Percentiles rank a stretch among this genome's conserved stretches.
Conservation (phyloP, 1,284 basidiomycete species). For the Lentinula novae-zelandiae region DNA sequence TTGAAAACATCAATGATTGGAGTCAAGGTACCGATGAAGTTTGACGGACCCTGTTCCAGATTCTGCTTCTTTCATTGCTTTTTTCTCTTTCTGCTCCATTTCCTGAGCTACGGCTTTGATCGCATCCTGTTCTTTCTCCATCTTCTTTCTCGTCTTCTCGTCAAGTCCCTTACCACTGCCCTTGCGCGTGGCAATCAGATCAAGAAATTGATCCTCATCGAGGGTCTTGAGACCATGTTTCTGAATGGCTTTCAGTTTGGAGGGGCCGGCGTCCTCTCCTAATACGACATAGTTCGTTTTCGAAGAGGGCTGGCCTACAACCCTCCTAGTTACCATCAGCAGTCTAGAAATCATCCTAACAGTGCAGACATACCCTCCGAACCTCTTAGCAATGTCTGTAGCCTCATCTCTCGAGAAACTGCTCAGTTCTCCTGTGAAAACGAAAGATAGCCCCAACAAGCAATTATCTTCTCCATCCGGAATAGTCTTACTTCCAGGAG, state of each 20-base stretch:
- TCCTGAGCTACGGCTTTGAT: constrained; percentile 73
- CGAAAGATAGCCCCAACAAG: constrained; percentile 85
- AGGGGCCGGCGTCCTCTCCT: constrained; percentile 84
- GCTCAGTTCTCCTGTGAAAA: constrained; percentile 92
- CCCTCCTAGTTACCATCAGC: constrained; percentile 51
- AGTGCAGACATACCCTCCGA: constrained; percentile 67
- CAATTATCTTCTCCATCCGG: constrained; percentile 80
- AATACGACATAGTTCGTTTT: constrained; percentile 91
- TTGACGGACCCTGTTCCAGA: background rate
- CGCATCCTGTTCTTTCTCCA: constrained; percentile 77
- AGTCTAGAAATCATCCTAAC: background rate
- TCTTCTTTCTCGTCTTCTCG: constrained; percentile 79
- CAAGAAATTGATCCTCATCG: constrained; percentile 85
- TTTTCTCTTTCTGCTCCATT: constrained; percentile 68
- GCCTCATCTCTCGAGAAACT: constrained; percentile 90
- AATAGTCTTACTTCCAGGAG: constrained; percentile 79
- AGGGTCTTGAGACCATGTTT: constrained; percentile 76
- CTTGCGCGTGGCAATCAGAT: constrained; percentile 72
- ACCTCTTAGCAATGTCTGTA: constrained; percentile 85
- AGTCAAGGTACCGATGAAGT: background rate
- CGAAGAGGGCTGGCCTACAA: constrained; percentile 84
- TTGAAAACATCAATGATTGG: background rate
- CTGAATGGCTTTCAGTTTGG: constrained; percentile 83
- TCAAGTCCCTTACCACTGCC: constrained; percentile 51
- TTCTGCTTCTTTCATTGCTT: constrained; percentile 37